Evolutionary conservation across 2,329 filamentous ascomycete species (phyloP), one percentile per base, ranked within the genome.

Genomic region (Fusarium solani-melongenae): DNA sequence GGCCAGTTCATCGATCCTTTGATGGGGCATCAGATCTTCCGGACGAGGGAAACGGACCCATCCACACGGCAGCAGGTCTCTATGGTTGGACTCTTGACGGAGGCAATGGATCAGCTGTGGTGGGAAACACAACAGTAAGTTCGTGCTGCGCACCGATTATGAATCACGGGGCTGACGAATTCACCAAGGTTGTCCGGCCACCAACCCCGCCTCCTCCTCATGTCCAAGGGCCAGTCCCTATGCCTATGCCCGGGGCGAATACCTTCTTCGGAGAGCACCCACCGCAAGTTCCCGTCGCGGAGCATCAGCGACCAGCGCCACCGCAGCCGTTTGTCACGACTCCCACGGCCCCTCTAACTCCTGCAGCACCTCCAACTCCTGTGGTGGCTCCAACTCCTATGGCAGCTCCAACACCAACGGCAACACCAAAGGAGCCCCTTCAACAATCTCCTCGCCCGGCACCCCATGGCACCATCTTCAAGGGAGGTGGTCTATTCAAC

Each of bases 221-320:
- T 46, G 44, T 22, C 7, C 49, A 58, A n/a, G 68, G 70, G 11
- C 53, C 75, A 17, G 68, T 69, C 1, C 81, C 81, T 10, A 70
- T 81, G 66, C 83, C 83, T 5, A 79, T 84, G 31, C 70, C 75
- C 12, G 79, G 83, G 41, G 74, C 82, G 20, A 81, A 84, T 56
- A 84, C 83, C 3, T 84, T 78, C 64, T 83, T 85, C 68, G 79
- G 80, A 49, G 46, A 71, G 38, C 10, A 72, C 55, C 49, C 38
- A 11, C 51, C 36, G 49, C 17, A 22, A 14, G 38, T 38, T 22
- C 44, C 27, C 8, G 27, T 33, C 38, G 15, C 8, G 38, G 27
- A 51, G 46, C 12, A 12, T n/a, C 46, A 31, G n/a, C 46, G 10
- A 31, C 20, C 33, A 34, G 29, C 29, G 3, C n/a, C 38, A 57